Conservation (phyloP, 1,284 basidiomycete genomes). For the Rhodofomes roseus region DNA sequence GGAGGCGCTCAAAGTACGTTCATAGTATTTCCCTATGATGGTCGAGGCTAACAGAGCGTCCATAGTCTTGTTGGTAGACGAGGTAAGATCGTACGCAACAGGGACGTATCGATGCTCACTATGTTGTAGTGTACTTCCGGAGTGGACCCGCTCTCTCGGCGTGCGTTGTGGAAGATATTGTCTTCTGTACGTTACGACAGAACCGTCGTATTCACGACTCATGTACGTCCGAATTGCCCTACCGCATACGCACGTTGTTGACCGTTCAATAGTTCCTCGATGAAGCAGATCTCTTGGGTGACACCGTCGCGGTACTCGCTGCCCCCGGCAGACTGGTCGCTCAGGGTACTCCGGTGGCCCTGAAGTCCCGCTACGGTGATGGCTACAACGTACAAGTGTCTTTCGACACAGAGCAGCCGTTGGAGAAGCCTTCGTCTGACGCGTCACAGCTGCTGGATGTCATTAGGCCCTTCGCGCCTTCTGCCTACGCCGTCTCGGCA, state of each 20-base stretch:
- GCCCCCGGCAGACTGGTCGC: slow-evolving; percentile 75
- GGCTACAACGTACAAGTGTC: slow-evolving; percentile 64
- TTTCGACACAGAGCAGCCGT: slow-evolving; percentile 29
- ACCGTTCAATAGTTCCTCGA: slow-evolving; percentile 57
- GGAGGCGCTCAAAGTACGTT: slow-evolving; percentile 64
- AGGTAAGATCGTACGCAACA: slow-evolving; percentile 29
- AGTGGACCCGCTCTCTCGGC: slow-evolving; percentile 73
- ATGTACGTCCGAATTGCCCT: slow-evolving; percentile 35
- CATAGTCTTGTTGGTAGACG: slow-evolving; percentile 70
- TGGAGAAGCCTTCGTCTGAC: slow-evolving; percentile 24
- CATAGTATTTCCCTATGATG: slow-evolving; percentile 1
- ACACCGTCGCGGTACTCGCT: slow-evolving; percentile 71
- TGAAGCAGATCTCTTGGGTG: slow-evolving; percentile 76
- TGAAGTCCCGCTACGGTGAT: slow-evolving; percentile 60
- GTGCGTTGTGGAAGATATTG: slow-evolving; percentile 74
- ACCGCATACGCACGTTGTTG: not conserved
- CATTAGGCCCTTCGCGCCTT: slow-evolving; percentile 45
- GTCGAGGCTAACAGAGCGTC: not conserved
- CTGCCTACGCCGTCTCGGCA: slow-evolving; percentile 36
- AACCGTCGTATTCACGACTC: slow-evolving; percentile 68
- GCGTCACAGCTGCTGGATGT: slow-evolving; percentile 37
- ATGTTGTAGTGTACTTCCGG: slow-evolving; percentile 62
- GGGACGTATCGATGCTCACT: not conserved
- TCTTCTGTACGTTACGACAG: slow-evolving; percentile 60
- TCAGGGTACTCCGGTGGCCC: slow-evolving; percentile 64